A percentile compares a stretch with the other conserved stretches of the same genome.
Conservation (phyloP, 495 filamentous ascomycete genomes). For the Penicillium tannophilum region DNA sequence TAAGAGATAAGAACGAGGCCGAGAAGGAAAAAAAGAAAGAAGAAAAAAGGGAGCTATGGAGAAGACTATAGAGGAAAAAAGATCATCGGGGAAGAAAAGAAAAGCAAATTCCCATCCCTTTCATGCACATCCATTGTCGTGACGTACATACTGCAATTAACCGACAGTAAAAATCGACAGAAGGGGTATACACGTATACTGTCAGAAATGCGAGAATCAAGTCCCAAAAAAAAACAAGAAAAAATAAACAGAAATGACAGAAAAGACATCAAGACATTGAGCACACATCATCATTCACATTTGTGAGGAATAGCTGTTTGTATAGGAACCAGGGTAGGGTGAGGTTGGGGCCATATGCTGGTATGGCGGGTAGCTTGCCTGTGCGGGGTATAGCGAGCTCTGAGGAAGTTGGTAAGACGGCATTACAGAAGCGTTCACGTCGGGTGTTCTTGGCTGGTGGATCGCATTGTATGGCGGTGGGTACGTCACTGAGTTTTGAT, state of each 20-base stretch:
- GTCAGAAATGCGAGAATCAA: conserved; percentile 12
- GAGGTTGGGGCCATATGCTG: conserved; percentile 20
- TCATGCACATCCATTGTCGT: conserved; percentile 16
- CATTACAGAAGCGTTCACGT: conserved; percentile 27
- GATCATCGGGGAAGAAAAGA: conserved; percentile 11
- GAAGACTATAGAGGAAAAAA: conserved; percentile 3
- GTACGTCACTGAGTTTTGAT: conserved; percentile 42
- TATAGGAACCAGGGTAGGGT: conserved; percentile 21
- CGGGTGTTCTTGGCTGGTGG: conserved; percentile 25
- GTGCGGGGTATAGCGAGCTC: conserved; percentile 19
- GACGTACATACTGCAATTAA: conserved; percentile 16
- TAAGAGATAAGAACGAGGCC: not conserved
- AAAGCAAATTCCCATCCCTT: conserved; percentile 20
- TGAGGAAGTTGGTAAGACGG: conserved; percentile 27
- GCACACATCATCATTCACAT: conserved; percentile 18
- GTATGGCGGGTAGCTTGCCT: conserved; percentile 19
- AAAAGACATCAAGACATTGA: conserved; percentile 9
- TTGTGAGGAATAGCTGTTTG: conserved; percentile 24
- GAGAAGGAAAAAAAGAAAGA: not conserved
- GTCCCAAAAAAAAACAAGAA: not conserved
- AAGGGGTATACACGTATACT: conserved; percentile 22
- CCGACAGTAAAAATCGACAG: conserved; percentile 12
- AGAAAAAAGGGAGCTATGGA: not conserved
- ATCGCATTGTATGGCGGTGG: conserved; percentile 42
- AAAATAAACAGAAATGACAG: conserved; percentile 7